phyloP scores from a whole-genome alignment of 441 rosid genomes.

The Breynia disticha region DNA sequence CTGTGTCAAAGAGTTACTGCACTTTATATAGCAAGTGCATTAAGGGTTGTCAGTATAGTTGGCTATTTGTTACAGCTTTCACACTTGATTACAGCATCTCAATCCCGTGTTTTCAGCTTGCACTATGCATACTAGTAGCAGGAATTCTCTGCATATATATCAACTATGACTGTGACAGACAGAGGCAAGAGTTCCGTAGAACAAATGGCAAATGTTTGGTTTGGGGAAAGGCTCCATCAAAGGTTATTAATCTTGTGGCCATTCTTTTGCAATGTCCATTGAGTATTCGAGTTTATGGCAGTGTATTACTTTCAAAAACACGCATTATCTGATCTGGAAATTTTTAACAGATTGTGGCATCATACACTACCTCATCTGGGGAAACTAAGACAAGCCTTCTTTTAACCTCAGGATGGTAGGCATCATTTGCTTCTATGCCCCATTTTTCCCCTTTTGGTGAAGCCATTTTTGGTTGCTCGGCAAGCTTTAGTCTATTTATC shows the following conservation, averaged over 20 bases:
- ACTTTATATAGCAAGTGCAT: too few species aligned
- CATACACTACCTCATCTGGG: constrained; percentile 67
- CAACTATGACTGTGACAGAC: constrained; percentile 97
- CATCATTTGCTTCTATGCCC: not conserved
- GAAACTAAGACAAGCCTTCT: constrained; percentile 90
- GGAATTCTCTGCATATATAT: constrained; percentile 85
- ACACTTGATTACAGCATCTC: constrained; percentile 5
- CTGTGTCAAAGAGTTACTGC: not conserved
- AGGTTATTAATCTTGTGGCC: constrained; percentile 35
- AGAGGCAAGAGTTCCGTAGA: constrained; percentile 93
- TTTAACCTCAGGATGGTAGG: constrained; percentile 94
- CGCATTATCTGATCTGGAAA: constrained; percentile 13
- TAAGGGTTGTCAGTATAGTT: too few species aligned
- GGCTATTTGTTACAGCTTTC: too few species aligned
- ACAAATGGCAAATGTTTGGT: constrained; percentile 79
- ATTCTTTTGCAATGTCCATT: not conserved
- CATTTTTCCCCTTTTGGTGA: not conserved
- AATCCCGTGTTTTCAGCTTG: constrained; percentile 51
- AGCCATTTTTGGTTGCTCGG: not conserved
- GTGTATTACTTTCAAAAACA: not conserved
- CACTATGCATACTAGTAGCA: constrained; percentile 63
- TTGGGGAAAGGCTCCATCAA: constrained; percentile 95
- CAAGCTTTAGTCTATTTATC: too few species aligned
- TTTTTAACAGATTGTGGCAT: constrained; percentile 57
- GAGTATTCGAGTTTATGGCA: not conserved